Percentiles rank a stretch among this genome's conserved stretches.
Evolutionary conservation across 306 rosid species (phyloP).

Genomic region (Cicer arietinum): DNA sequence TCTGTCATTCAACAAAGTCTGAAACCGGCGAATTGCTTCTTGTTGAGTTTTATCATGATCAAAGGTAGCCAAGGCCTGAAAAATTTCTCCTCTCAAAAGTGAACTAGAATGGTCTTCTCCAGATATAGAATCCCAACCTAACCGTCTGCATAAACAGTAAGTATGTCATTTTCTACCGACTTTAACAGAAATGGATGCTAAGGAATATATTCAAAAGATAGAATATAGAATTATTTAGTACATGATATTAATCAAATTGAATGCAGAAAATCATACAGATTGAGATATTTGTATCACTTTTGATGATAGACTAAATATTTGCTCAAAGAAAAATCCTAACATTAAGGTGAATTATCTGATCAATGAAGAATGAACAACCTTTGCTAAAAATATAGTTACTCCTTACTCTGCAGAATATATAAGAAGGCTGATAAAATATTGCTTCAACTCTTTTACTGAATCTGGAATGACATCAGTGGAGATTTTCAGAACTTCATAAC

Average conservation of each 20-base stretch:
- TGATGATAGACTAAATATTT: no score
- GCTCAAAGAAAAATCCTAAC: no score
- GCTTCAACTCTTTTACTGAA: constrained; percentile 56
- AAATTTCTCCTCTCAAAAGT: constrained; percentile 56
- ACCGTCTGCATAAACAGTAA: constrained; percentile 49
- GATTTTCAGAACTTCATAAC: constrained; percentile 48
- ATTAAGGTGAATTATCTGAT: no score
- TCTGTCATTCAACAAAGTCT: constrained; percentile 49
- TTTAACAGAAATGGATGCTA: neutral
- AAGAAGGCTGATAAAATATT: constrained; percentile 59
- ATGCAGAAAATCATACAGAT: constrained; percentile 12
- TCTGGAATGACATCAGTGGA: constrained; percentile 61
- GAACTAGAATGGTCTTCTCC: constrained; percentile 60
- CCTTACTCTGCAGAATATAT: constrained; percentile 61
- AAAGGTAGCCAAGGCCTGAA: constrained; percentile 57
- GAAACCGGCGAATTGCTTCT: constrained; percentile 64
- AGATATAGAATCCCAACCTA: constrained; percentile 64
- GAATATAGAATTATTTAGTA: neutral
- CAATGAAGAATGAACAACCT: neutral
- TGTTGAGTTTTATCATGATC: constrained; percentile 58
- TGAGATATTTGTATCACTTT: no score
- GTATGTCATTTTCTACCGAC: neutral
- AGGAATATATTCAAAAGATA: neutral
- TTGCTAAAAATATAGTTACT: constrained; percentile 26
- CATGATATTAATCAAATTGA: constrained; percentile 9